Base-by-base conservation (phyloP, 768 basidiomycete genomes). In the Termitomyces sp. region DNA sequence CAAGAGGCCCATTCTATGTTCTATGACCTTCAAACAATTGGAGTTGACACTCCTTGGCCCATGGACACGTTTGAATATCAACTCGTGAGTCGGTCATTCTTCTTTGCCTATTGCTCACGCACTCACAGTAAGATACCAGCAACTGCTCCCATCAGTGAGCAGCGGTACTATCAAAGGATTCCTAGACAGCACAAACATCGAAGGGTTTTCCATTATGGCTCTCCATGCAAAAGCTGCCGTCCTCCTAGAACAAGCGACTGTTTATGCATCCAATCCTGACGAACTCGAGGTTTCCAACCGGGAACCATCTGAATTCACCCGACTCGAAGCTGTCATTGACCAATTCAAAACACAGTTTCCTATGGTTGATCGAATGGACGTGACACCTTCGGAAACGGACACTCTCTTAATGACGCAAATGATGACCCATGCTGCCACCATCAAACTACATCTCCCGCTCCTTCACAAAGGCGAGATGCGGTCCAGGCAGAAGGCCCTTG, bases 1-100 rank as follows among this genome's bases (percentile, higher is more conserved):
- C 75, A 79, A 33, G 79, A 78, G 35, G 74, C 75, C 2, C 77
- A 81, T 11, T 75, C 79, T 0, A 77, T 83, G 42, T 73, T 78
- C 22, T 77, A 79, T 53, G 73, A 75, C 55, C 74, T 77, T 24
- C 67, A 76, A 16, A 64, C 66, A 52, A 54, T 68, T 59, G 53
- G 63, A 16, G 66, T 76, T 46, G 76, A 78, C 55, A 74, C 74
- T 5, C 76, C 76, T 11, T 77, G 77, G 77, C 75, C 75, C 7
- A 60, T 66, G 61, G 68, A 71, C n/a, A 58, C 65, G 16, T 55
- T 60, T 39, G 60, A 63, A 55, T 65, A 64, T 46, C 53, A 64
- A 36, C 61, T 66, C 39, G 61, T 64, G 40, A 52, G 60, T 50
- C 3, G n/a, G 20, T 28, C 16, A 3, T 46, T 45, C 24, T 36